Base-by-base conservation (phyloP, 495 filamentous ascomycete genomes). In the Ascobolus immersus region DNA sequence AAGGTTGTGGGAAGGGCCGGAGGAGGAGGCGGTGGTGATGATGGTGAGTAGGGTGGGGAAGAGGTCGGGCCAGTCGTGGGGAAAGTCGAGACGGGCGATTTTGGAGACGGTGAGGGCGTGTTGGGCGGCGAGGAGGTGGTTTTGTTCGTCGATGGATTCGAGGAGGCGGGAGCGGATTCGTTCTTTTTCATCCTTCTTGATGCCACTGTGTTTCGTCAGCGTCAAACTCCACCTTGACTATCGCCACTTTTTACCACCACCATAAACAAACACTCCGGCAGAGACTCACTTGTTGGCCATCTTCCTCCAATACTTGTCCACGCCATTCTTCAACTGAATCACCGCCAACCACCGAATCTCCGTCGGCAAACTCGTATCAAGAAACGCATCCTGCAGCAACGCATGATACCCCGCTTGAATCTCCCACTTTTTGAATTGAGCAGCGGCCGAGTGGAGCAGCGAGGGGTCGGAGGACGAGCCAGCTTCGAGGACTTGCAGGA, bases 281-380 rank as follows among this genome's bases (percentile, higher is more conserved):
- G 20, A 29, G 9, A 36, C 55, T 26, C 57, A 70, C 67, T 73
- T 65, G 12, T 55, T 58, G 11, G 73, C 63, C 3, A 66, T 70
- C 44, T 69, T 73, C 25, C 86, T 65, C 86, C 86, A 96, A 50
- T 77, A 79, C 50, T 74, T 80, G 44, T 93, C 84, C 45, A 92
- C 77, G 17, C 79, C 86, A 51, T 93, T 91, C 50, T 93, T 93
- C 34, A 96, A 57, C 46, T 89, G 77, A 39, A 92, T 93, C 32
- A 92, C 69, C 12, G 80, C 69, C n/a, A 91, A 64, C 49, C 86
- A 77, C 32, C 86, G 73, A 26, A 78, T 62, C 42, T 82, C 71
- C 10, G 60, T 44, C 8, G 79, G 77, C 1, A 82, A 56, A 4
- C 62, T 62, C 27, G 69, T 67, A 52, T 92, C 75, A 29, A 90